phyloP scores from a whole-genome alignment of 179 eudicot genomes.

The Heliamphora pulchella region DNA sequence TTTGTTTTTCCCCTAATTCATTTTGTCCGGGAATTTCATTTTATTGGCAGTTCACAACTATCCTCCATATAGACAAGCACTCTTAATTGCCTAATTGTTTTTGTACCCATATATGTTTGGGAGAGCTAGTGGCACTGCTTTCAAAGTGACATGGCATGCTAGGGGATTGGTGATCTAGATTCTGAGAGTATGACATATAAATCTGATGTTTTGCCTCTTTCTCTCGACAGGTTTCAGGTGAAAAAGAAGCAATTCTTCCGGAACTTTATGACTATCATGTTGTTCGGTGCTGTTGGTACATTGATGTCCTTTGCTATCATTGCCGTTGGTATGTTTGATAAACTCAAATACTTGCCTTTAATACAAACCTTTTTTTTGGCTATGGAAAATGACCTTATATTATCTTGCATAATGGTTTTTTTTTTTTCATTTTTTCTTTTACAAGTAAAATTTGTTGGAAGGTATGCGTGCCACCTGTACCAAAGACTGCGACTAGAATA shows the following conservation, averaged over 20 bases:
- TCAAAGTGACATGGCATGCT: neutral
- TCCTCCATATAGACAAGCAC: neutral
- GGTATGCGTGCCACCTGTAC: neutral
- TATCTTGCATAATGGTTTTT: neutral
- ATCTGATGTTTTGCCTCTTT: neutral
- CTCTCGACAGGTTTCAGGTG: constrained; percentile 53
- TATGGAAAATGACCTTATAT: neutral
- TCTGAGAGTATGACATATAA: too few species aligned
- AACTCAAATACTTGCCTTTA: neutral
- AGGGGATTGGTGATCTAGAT: neutral
- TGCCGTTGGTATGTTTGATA: constrained; percentile 38
- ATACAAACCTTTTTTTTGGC: neutral
- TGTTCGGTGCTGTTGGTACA: constrained; percentile 67
- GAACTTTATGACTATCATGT: constrained; percentile 53
- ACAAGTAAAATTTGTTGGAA: neutral
- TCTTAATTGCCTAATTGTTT: neutral
- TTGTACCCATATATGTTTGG: neutral
- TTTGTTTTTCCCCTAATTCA: neutral
- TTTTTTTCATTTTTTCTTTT: neutral
- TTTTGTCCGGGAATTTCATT: neutral
- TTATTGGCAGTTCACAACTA: neutral
- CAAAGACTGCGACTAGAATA: neutral
- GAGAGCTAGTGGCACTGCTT: too few species aligned
- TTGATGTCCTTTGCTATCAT: constrained; percentile 49
- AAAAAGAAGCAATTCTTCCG: constrained; percentile 72